Evolutionary conservation across 2,329 filamentous ascomycete species (phyloP).

Genomic region (Pyricularia pennisetigena): DNA sequence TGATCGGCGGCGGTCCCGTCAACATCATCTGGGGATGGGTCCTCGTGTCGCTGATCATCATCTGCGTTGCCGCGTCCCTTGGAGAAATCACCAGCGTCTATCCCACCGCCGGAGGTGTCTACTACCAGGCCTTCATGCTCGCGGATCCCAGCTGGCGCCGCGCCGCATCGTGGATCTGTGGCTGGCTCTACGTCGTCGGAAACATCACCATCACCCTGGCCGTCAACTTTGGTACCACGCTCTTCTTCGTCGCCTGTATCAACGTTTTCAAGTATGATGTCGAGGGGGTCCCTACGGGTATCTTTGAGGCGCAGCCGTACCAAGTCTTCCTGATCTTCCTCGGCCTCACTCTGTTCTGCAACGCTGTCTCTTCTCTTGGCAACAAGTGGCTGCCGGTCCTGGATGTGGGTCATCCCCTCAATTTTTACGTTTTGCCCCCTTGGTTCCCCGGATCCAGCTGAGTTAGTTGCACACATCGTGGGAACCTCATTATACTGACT

Average conservation of each 20-base stretch:
- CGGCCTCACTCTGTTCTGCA: constrained; percentile 53
- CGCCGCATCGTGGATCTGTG: constrained; percentile 60
- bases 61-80: constrained; percentile 61
- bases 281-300: not conserved
- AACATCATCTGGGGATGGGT: constrained; percentile 68
- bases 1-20: constrained; percentile 56
- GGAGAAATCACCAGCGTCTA: constrained; percentile 69
- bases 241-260: constrained; percentile 47
- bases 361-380: constrained; percentile 55
- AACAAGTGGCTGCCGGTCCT: constrained; percentile 58
- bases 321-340: constrained; percentile 66
- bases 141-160: constrained; percentile 50
- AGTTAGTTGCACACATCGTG: constrained; percentile 8
- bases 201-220: constrained; percentile 76
- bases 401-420: constrained; percentile 46
- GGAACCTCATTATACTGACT: constrained; percentile 2
- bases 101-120: constrained; percentile 68
- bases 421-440: constrained; percentile 13
- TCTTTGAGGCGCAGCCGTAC: constrained; percentile 43
- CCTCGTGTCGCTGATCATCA: constrained; percentile 56
- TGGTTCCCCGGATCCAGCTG: not conserved
- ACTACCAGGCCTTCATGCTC: constrained; percentile 72
- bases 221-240: constrained; percentile 71
- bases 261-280: constrained; percentile 39
- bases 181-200: constrained; percentile 68